Conservation (phyloP, 1,139 yeast species). For the Sugiyamaella paludigena region DNA sequence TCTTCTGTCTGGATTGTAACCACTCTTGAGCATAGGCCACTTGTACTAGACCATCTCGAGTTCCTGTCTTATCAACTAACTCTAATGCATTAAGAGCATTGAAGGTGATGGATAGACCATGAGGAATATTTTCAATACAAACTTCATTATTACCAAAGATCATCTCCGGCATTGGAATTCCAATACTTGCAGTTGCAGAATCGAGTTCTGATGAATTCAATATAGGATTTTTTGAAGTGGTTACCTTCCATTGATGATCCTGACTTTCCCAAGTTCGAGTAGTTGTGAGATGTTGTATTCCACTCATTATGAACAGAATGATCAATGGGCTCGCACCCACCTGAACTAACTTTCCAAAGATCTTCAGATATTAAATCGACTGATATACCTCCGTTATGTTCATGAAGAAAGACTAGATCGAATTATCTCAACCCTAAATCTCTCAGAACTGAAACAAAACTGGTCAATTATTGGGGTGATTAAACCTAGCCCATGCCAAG, state of each 20-base stretch:
- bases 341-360: no score
- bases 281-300: no score
- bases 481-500: no score
- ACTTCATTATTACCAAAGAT: slow-evolving; percentile 87
- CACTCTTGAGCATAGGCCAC: slow-evolving; percentile 91
- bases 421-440: no score
- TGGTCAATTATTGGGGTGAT: no score
- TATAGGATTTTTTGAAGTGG: slow-evolving; percentile 73
- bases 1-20: slow-evolving; percentile 57
- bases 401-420: no score
- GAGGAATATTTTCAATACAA: slow-evolving; percentile 41
- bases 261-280: slow-evolving; percentile 5
- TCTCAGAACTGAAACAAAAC: no score
- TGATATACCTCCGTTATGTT: no score
- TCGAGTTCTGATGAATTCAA: slow-evolving; percentile 74
- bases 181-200: slow-evolving; percentile 55
- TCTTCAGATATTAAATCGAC: no score
- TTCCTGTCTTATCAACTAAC: slow-evolving; percentile 52
- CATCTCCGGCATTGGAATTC: slow-evolving; percentile 94
- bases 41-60: slow-evolving; percentile 49
- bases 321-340: no score
- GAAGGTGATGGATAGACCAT: slow-evolving; percentile 55
- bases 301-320: no score
- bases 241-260: slow-evolving; percentile 58
- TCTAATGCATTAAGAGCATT: slow-evolving; percentile 80